phyloP scores from a whole-genome alignment of 768 basidiomycete species.

The Polyporus arcularius region DNA sequence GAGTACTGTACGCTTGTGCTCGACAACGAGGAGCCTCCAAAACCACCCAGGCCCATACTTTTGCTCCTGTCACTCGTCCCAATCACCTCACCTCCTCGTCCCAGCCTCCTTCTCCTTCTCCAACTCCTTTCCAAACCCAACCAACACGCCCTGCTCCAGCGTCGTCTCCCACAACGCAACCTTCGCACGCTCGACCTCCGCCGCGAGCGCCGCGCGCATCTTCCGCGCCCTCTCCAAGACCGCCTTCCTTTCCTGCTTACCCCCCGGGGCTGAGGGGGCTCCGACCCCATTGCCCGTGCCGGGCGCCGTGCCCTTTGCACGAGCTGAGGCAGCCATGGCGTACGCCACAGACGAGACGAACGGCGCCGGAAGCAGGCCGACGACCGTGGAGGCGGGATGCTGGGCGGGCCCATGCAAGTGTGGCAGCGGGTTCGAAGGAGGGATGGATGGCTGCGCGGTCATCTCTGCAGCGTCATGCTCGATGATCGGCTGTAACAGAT shows the following conservation, averaged over 20 bases:
- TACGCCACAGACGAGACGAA: neutral
- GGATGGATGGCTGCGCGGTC: neutral
- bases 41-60: too few species aligned
- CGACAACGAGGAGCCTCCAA: too few species aligned
- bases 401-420: neutral
- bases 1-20: too few species aligned
- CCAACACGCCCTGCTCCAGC: slow-evolving; percentile 66
- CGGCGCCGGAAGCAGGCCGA: neutral
- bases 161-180: slow-evolving; percentile 74
- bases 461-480: too few species aligned
- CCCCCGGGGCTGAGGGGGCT: slow-evolving; percentile 8
- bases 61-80: neutral
- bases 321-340: slow-evolving; percentile 7
- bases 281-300: slow-evolving; percentile 13
- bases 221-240: slow-evolving; percentile 55
- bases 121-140: slow-evolving; percentile 17
- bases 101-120: slow-evolving; percentile 8
- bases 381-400: neutral
- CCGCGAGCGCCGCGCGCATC: slow-evolving; percentile 50
- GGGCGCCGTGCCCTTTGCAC: slow-evolving; percentile 18
- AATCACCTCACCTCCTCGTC: neutral
- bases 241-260: slow-evolving; percentile 38
- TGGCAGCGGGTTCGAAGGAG: neutral
- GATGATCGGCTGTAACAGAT: too few species aligned
- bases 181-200: slow-evolving; percentile 61